Conservation (phyloP, 2,329 filamentous ascomycete genomes). For the Microsporum canis region DNA sequence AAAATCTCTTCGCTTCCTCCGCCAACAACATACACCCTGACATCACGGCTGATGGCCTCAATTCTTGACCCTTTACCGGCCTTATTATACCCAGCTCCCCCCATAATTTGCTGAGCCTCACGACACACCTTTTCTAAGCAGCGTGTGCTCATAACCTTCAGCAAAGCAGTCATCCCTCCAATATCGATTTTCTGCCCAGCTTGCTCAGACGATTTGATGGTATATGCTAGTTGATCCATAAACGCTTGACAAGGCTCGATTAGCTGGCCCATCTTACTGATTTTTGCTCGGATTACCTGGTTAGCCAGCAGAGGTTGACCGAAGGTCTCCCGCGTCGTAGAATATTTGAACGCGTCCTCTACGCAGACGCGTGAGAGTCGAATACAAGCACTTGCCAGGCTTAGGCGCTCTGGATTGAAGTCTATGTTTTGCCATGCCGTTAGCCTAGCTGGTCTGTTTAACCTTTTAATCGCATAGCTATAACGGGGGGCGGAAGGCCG, state of each 20-base stretch:
- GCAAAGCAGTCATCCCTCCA: conserved; percentile 41
- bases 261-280: conserved; percentile 47
- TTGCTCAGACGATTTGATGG: conserved; percentile 37
- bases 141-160: conserved; percentile 43
- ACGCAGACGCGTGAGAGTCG: conserved; percentile 52
- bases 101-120: conserved; percentile 47
- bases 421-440: conserved; percentile 27
- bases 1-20: conserved; percentile 33
- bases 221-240: conserved; percentile 50
- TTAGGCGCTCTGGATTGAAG: conserved; percentile 65
- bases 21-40: conserved; percentile 37
- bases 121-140: conserved; percentile 44
- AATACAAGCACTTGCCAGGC: conserved; percentile 53
- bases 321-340: conserved; percentile 53
- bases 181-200: conserved; percentile 32
- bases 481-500: conserved; percentile 10
- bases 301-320: conserved; percentile 47
- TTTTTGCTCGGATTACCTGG: conserved; percentile 49
- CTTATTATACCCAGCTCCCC: conserved; percentile 43
- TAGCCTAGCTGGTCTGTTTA: background rate
- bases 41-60: conserved; percentile 44
- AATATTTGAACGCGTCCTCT: conserved; percentile 50
- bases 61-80: conserved; percentile 40
- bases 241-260: conserved; percentile 53
- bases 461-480: background rate